A percentile compares a stretch with the other conserved stretches of the same genome.
Evolutionary conservation across 805 yeast species (phyloP).

Genomic region (Blastobotrys terrestris): DNA sequence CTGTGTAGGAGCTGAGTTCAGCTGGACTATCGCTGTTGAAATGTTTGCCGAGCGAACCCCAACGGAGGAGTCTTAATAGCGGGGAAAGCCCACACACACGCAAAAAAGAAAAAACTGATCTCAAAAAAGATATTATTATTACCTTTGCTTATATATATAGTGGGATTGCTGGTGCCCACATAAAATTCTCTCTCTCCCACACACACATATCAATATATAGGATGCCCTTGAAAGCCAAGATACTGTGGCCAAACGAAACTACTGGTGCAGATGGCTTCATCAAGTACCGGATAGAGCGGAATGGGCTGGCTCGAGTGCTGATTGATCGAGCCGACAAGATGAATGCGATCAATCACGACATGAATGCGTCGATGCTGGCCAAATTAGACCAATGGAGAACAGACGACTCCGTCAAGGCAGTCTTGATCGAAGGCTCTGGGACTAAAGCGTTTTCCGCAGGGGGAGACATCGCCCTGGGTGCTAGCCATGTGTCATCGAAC

Average conservation of each 20-base stretch:
- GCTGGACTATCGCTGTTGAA: too few relatives aligned
- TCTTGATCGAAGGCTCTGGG: constrained; percentile 56
- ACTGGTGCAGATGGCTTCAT: not conserved
- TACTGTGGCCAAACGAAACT: not conserved
- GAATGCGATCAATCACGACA: constrained; percentile 70
- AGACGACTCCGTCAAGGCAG: constrained; percentile 51
- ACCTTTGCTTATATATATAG: too few relatives aligned
- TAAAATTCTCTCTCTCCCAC: not conserved
- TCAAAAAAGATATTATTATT: too few relatives aligned
- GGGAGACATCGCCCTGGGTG: constrained; percentile 83
- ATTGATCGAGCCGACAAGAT: constrained; percentile 73
- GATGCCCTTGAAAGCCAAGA: not conserved
- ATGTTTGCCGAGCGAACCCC: too few relatives aligned
- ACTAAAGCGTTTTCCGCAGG: constrained; percentile 82
- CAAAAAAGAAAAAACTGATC: not conserved
- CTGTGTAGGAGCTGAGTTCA: too few relatives aligned
- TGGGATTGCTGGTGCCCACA: not conserved
- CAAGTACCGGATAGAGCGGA: not conserved
- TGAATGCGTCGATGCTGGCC: constrained; percentile 65
- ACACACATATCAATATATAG: not conserved
- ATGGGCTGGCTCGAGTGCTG: constrained; percentile 1
- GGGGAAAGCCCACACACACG: not conserved
- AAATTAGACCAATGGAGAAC: constrained; percentile 69
- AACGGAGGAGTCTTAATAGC: not conserved
- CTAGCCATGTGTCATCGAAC: constrained; percentile 25